Evolutionary conservation across 73 alveolate species (phyloP), one percentile per base, ranked within the genome.

Genomic region (Paramecium tetraurelia): DNA sequence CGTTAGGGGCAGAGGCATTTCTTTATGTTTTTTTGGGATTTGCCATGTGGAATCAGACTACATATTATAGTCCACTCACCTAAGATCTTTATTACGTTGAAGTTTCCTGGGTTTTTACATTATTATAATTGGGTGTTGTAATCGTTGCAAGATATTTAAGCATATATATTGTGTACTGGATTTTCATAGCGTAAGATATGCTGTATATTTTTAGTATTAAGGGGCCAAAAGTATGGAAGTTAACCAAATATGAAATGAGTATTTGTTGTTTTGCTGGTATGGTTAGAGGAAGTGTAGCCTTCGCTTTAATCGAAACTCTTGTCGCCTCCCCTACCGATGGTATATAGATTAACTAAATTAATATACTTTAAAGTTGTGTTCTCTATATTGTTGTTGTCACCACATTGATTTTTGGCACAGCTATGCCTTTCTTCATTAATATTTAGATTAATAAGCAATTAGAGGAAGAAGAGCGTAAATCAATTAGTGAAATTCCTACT

Each of bases 1-100:
- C 94, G 24, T 22, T 70, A 8, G 75, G 69, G 20, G 94, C 94
- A 38, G 94, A 89, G 33, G 86, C 94, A 20, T 77, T 83, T 71
- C 53, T 89, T n/a, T 89, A 89, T 59, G 87, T 71, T n/a, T 89
- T 58, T 57, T 89, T 89, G 27, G 94, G 94, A 41, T 70, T 89
- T 46, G 94, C 87, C 10, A 43, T 89, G 70, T 89, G 94, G 94
- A 41, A 80, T 46, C 44, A 80, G 43, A 80, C 90, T 18, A 80
- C 90, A 2, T 89, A 89, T 33, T 44, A 59, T 20, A 89, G 84
- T 18, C 92, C 92, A 41, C 58, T 46, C 7, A 77, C 94, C 9
- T 9, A 43, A 46, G 85, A 69, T 27, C 44, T 83, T 11, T 70
- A 71, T 36, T 69, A 35, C 20, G 86, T 70, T 40, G 94, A 77